These are phyloP conservation scores for Botrytis cinerea DNA, from an alignment of 2,329 filamentous ascomycete species.

Conservation along the genomic window DNA sequence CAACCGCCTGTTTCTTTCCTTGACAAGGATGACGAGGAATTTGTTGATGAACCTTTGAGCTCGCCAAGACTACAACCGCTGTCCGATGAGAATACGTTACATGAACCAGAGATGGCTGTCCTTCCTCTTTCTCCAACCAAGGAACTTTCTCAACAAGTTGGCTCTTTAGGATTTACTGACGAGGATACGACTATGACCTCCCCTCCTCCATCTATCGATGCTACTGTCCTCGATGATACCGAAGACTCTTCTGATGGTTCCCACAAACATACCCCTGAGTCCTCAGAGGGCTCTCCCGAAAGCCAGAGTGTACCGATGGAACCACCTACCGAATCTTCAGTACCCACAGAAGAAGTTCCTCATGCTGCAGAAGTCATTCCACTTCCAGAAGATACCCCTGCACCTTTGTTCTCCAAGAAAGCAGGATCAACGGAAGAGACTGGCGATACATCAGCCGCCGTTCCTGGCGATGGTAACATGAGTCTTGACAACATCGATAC, in stretches of 20 bases:
- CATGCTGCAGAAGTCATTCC: constrained; percentile 25
- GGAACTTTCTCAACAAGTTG: constrained; percentile 39
- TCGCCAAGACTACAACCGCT: constrained; percentile 65
- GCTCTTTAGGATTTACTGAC: constrained; percentile 35
- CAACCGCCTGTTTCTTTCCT: constrained; percentile 47
- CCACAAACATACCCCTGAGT: constrained; percentile 29
- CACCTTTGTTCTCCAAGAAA: constrained; percentile 62
- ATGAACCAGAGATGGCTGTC: constrained; percentile 59
- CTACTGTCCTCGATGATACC: constrained; percentile 19
- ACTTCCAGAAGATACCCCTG: constrained; percentile 68
- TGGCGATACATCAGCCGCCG: constrained; percentile 27
- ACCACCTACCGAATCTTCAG: constrained; percentile 26
- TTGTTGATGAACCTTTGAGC: constrained; percentile 76
- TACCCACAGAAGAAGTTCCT: constrained; percentile 21
- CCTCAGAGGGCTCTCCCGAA: constrained; percentile 36
- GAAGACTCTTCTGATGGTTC: constrained; percentile 30
- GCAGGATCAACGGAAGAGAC: constrained; percentile 29
- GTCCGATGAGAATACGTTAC: constrained; percentile 53
- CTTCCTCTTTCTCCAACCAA: constrained; percentile 59
- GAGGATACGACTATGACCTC: constrained; percentile 38
- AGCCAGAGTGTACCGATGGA: constrained; percentile 25
- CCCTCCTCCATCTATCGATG: constrained; percentile 32
- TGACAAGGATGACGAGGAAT: constrained; percentile 68
- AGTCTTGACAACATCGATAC: constrained; percentile 38
- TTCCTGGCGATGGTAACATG: constrained; percentile 30